A percentile compares a stretch with the other conserved stretches of the same genome.
These are phyloP conservation scores for Fomitopsis palustris DNA, from an alignment of 1,284 basidiomycete genomes.

Conservation along the genomic window DNA sequence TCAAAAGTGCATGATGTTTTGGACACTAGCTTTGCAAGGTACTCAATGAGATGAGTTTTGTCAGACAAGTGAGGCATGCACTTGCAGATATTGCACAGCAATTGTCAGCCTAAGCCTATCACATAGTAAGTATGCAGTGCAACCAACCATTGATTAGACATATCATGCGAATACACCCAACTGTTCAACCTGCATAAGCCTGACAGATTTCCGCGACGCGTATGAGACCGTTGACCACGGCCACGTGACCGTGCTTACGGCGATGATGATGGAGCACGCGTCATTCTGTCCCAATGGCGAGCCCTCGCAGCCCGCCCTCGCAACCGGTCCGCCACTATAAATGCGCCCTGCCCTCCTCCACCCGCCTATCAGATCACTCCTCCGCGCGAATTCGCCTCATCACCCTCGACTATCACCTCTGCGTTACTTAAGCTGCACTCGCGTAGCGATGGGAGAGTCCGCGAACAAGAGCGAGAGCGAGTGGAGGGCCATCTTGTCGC, in stretches of 20 bases:
- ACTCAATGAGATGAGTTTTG: too few relatives aligned
- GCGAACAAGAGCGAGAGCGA: conserved; percentile 69
- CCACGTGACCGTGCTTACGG: background rate
- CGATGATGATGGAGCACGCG: background rate
- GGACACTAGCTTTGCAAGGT: too few relatives aligned
- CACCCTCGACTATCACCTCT: background rate
- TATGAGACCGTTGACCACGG: too few relatives aligned
- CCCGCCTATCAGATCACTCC: background rate
- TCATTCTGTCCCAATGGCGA: background rate
- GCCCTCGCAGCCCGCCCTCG: background rate
- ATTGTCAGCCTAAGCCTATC: too few relatives aligned
- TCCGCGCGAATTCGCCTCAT: background rate
- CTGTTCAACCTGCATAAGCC: too few relatives aligned
- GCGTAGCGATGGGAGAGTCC: background rate
- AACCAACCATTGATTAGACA: too few relatives aligned
- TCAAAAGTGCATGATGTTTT: too few relatives aligned
- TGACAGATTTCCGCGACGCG: too few relatives aligned
- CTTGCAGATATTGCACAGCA: too few relatives aligned
- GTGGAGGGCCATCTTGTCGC: conserved; percentile 81
- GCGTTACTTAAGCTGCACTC: background rate
- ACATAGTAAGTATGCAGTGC: too few relatives aligned
- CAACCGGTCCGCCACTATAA: background rate
- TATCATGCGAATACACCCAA: too few relatives aligned
- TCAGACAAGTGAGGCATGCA: too few relatives aligned
- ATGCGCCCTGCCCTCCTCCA: background rate